Base-by-base conservation (phyloP, 2,329 filamentous ascomycete species). In the Rutstroemia sp. region DNA sequence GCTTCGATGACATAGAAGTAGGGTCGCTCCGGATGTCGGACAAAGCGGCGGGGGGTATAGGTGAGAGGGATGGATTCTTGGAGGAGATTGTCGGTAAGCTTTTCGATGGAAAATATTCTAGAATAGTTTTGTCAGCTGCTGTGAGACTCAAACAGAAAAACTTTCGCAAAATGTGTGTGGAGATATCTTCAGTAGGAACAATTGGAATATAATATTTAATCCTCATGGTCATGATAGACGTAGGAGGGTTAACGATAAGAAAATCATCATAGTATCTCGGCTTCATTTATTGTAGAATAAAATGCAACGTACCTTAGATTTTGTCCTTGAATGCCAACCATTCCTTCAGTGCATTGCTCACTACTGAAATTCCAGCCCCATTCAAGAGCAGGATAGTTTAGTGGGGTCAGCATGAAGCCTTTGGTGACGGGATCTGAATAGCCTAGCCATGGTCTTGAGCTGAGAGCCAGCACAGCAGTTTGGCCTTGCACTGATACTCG, bases 281-380 rank as follows among this genome's bases (percentile, higher is more conserved):
- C 17, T 39, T 23, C 21, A 27, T 21, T 42, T 4, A 27, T n/a
- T 12, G 37, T 39, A n/a, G 47, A 14, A 25, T 16, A 60, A 61
- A 58, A 54, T 5, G 48, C 49, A 60, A 75, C 81, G 60, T 84
- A 95, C 91, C 90, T 82, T 63, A 95, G 73, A 69, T 90, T 94
- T 71, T 92, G 88, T 48, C 86, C 89, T 73, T 95, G 89, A 59
- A 96, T 92, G 58, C 91, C 92, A 54, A 96, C 92, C 78, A 96
- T 92, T 56, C 92, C 92, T 73, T 96, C 89, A 45, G 88, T 84
- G 66, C 92, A 96, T 71, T 96, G 89, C 69, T 96, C 90, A 68
- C 92, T 96, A 71, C 89, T 92, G 69, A 99, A 97, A 66, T 94
- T 96, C 87, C 92, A 96, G 3, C 89, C 92, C 78, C 90, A 96